These are phyloP conservation scores for Cercospora janseana DNA, from an alignment of 2,329 filamentous ascomycete genomes.

Conservation along the genomic window DNA sequence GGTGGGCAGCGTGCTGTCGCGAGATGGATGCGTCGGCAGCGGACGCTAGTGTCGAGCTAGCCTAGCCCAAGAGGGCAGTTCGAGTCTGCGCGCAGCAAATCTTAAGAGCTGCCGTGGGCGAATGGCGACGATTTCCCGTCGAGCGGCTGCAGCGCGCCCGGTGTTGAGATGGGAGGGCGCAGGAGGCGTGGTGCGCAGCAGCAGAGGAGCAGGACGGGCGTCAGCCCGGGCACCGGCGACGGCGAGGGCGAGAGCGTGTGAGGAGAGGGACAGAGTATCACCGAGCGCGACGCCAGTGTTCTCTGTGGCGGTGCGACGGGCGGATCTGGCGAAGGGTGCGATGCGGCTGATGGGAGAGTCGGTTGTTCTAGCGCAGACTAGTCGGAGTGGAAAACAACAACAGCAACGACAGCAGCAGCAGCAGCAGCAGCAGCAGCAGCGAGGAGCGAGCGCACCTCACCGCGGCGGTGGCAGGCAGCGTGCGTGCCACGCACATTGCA, in stretches of 20 bases:
- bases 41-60: constrained; percentile 17
- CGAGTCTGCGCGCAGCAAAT: constrained; percentile 12
- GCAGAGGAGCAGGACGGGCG: constrained; percentile 7
- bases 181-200: not conserved
- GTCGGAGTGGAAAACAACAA: no score
- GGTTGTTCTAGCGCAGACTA: no score
- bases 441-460: no score
- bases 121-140: constrained; percentile 9
- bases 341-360: constrained; percentile 20
- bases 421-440: no score
- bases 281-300: no score
- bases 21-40: constrained; percentile 15
- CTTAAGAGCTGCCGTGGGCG: constrained; percentile 8
- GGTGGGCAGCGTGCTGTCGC: constrained; percentile 7
- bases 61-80: constrained; percentile 18
- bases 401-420: no score
- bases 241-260: not conserved
- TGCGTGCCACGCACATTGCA: constrained; percentile 1
- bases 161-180: not conserved
- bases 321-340: not conserved
- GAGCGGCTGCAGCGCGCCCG: not conserved
- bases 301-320: not conserved
- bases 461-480: no score
- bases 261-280: no score
- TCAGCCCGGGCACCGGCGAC: not conserved